Evolutionary conservation across 495 filamentous ascomycete genomes (phyloP).

Genomic region (Neurospora hispaniola): DNA sequence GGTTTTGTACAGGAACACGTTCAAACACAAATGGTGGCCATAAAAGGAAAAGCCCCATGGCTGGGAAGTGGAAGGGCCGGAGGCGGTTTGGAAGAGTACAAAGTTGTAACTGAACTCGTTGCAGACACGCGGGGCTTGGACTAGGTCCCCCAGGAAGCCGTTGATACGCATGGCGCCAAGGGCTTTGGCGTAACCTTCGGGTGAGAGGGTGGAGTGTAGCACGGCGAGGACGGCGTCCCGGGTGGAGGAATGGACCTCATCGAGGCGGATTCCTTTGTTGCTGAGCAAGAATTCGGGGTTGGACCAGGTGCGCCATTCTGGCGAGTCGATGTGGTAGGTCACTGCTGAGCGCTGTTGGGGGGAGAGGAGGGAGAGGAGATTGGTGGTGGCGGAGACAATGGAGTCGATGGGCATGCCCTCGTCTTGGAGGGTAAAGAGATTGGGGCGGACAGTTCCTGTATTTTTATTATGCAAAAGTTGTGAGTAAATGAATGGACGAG

Average conservation of each 20-base stretch:
- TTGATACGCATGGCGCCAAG: slow-evolving; percentile 63
- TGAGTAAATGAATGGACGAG: not conserved
- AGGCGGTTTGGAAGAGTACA: slow-evolving; percentile 35
- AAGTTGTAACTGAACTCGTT: slow-evolving; percentile 72
- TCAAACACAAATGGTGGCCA: slow-evolving; percentile 66
- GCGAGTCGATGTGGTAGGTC: slow-evolving; percentile 53
- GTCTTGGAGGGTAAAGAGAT: slow-evolving; percentile 50
- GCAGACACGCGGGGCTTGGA: slow-evolving; percentile 48
- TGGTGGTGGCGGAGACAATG: slow-evolving; percentile 41
- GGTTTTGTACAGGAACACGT: slow-evolving; percentile 48
- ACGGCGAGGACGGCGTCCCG: slow-evolving; percentile 43
- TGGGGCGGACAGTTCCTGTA: slow-evolving; percentile 41
- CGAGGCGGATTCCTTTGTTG: slow-evolving; percentile 55
- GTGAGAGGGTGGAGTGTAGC: slow-evolving; percentile 47
- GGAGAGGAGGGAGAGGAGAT: slow-evolving; percentile 33
- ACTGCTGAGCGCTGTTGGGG: slow-evolving; percentile 37
- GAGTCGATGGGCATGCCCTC: slow-evolving; percentile 46
- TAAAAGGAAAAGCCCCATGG: slow-evolving; percentile 70
- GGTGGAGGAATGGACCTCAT: slow-evolving; percentile 36
- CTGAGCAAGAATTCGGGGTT: slow-evolving; percentile 61
- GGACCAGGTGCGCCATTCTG: slow-evolving; percentile 65
- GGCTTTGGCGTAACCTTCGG: slow-evolving; percentile 62
- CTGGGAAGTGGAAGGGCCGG: slow-evolving; percentile 37
- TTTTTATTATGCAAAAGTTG: not conserved
- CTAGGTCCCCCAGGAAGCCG: slow-evolving; percentile 63